These are phyloP conservation scores for Candolleomyces efflorescens DNA, from an alignment of 768 basidiomycete genomes.

Conservation along the genomic window DNA sequence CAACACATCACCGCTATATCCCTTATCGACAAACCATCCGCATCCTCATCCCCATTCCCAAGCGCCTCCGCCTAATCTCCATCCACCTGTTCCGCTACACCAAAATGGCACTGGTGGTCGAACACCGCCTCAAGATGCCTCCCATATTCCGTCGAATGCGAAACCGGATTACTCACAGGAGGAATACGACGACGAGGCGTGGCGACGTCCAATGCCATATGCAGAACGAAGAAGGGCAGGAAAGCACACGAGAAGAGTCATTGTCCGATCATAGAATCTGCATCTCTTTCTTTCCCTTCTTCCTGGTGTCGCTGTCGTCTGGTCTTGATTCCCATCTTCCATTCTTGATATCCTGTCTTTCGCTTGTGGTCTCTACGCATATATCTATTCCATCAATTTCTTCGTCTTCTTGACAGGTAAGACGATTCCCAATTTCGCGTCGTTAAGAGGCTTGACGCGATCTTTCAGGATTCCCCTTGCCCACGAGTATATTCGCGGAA, in stretches of 20 bases:
- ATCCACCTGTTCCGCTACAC: constrained; percentile 25
- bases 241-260: constrained; percentile 73
- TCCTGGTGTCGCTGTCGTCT: constrained; percentile 8
- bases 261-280: constrained; percentile 42
- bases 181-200: constrained; percentile 66
- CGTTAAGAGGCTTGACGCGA: neutral
- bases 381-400: constrained; percentile 1
- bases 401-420: neutral
- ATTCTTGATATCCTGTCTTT: constrained; percentile 4
- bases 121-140: constrained; percentile 43
- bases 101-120: constrained; percentile 34
- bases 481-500: neutral
- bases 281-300: neutral
- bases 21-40: constrained; percentile 27
- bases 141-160: constrained; percentile 25
- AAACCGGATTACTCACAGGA: constrained; percentile 40
- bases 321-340: constrained; percentile 6
- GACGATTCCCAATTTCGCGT: neutral
- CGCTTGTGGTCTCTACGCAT: constrained; percentile 1
- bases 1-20: constrained; percentile 25
- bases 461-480: neutral
- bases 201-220: constrained; percentile 70
- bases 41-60: constrained; percentile 20
- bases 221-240: constrained; percentile 73
- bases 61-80: constrained; percentile 30